Percentiles rank a stretch among this genome's conserved stretches.
These are phyloP conservation scores for Podaxis mareebaensis DNA, from an alignment of 768 basidiomycete genomes.

Conservation along the genomic window DNA sequence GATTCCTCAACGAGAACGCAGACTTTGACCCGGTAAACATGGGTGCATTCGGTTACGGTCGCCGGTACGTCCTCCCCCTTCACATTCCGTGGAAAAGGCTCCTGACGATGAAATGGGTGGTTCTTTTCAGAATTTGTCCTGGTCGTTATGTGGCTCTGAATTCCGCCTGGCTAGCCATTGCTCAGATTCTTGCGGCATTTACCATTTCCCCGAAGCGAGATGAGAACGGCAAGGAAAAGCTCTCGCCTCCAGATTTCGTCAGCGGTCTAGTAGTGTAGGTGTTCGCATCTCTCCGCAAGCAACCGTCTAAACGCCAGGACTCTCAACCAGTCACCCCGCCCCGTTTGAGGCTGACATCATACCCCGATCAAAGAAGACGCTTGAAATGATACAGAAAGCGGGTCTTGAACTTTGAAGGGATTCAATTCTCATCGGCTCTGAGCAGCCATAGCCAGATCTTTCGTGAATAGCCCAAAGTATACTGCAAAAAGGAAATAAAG, in stretches of 20 bases:
- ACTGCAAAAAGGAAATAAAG: background rate
- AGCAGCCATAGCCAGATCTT: background rate
- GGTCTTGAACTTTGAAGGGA: constrained; percentile 13
- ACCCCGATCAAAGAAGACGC: constrained; percentile 21
- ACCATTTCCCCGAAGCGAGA: constrained; percentile 33
- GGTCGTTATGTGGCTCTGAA: constrained; percentile 35
- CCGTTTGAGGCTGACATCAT: constrained; percentile 24
- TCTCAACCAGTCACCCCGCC: constrained; percentile 24
- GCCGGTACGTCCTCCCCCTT: background rate
- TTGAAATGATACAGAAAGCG: constrained; percentile 21
- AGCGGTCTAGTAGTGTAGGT: constrained; percentile 26
- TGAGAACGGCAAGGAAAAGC: constrained; percentile 28
- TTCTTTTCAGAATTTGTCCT: constrained; percentile 31
- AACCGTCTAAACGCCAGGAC: background rate
- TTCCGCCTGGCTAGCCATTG: constrained; percentile 32
- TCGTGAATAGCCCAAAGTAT: background rate
- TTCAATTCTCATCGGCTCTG: background rate
- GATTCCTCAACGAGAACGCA: background rate
- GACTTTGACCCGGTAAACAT: background rate
- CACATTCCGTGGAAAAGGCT: background rate
- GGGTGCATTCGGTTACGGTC: constrained; percentile 1
- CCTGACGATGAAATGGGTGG: background rate
- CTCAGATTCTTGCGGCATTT: constrained; percentile 28
- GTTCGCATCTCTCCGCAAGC: no score
- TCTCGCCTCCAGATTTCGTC: constrained; percentile 25